These are phyloP conservation scores for Zarea fungicola DNA, from an alignment of 2,329 filamentous ascomycete species.

Conservation along the genomic window DNA sequence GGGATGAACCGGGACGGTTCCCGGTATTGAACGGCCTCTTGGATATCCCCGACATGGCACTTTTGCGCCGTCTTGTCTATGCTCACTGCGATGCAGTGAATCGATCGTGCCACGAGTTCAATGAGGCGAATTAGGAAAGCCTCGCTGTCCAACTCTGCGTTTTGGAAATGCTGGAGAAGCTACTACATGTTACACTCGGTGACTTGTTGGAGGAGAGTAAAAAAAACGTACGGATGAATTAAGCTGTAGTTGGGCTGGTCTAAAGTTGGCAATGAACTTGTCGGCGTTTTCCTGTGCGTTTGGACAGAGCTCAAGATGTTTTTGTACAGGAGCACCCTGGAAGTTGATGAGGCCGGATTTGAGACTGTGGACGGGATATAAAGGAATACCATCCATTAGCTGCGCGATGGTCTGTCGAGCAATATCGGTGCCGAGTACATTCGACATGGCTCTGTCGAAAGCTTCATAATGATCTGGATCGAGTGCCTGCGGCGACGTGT, in stretches of 20 bases:
- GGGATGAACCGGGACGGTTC: not conserved
- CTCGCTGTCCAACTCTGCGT: not conserved
- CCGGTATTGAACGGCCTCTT: not conserved
- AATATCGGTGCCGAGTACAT: not conserved
- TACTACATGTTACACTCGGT: not conserved
- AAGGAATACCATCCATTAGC: constrained; percentile 3
- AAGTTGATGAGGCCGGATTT: not conserved
- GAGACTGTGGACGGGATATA: not conserved
- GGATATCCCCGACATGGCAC: not conserved
- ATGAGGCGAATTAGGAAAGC: not conserved
- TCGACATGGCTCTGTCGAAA: not conserved
- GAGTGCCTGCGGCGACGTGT: not conserved
- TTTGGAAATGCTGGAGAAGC: not conserved
- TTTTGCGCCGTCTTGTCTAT: not conserved
- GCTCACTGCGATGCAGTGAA: constrained; percentile 5
- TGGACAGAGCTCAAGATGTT: not conserved
- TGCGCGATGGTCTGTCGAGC: not conserved
- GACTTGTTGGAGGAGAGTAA: no score
- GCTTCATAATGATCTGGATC: not conserved
- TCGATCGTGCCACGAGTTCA: not conserved
- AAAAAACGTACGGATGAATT: not conserved
- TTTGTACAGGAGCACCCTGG: not conserved
- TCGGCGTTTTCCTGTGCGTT: not conserved
- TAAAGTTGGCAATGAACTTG: not conserved
- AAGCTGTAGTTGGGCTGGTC: not conserved